Conservation (phyloP, 805 yeast genomes). For the Yarrowia sp. region DNA sequence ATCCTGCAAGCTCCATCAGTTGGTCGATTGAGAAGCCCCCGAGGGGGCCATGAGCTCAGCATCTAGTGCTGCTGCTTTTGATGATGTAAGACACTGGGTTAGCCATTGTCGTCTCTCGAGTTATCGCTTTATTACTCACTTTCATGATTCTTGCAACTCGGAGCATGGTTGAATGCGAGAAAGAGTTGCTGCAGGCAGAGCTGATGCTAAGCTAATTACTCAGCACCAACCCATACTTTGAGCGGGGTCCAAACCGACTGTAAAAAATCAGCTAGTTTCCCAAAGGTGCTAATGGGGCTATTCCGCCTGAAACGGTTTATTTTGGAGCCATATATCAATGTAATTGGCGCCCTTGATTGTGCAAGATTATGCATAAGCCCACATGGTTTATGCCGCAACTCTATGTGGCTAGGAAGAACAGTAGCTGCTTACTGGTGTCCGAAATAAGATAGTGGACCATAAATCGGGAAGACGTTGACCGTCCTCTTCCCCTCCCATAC, state of each 20-base stretch:
- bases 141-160: conserved; percentile 22
- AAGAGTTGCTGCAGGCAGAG: conserved; percentile 11
- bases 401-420: conserved; percentile 2
- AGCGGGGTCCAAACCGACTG: not conserved
- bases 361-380: conserved; percentile 23
- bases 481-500: not conserved
- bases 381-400: conserved; percentile 23
- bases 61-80: conserved; percentile 21
- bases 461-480: not conserved
- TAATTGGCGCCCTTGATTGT: not conserved
- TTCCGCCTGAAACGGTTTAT: not conserved
- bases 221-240: not conserved
- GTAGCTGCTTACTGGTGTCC: not conserved
- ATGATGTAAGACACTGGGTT: conserved; percentile 19
- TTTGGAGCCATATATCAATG: not conserved
- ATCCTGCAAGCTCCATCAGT: conserved; percentile 90
- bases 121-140: not conserved
- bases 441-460: not conserved
- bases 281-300: not conserved
- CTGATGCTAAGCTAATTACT: conserved; percentile 4
- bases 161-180: conserved; percentile 22
- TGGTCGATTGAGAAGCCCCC: conserved; percentile 24
- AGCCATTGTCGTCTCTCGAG: not conserved
- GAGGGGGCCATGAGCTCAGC: conserved; percentile 14
- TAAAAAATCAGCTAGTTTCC: not conserved